A percentile compares a stretch with the other conserved stretches of the same genome.
phyloP scores from a whole-genome alignment of 2,329 filamentous ascomycete species.

The Cercospora canescens region DNA sequence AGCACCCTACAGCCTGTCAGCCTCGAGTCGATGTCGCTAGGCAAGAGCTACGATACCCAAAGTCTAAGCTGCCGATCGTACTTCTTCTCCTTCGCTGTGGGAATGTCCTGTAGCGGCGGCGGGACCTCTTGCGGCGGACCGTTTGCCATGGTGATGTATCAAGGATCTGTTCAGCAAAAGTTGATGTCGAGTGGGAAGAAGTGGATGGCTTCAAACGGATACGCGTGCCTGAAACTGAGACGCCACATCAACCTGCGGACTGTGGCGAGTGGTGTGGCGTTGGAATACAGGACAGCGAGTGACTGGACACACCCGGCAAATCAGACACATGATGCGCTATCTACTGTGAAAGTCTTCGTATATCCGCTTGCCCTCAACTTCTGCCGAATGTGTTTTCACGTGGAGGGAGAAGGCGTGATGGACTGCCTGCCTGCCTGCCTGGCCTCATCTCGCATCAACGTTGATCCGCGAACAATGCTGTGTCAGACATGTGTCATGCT shows the following conservation, averaged over 20 bases:
- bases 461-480: not conserved
- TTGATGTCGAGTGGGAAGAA: not conserved
- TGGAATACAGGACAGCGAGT: too few species aligned
- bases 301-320: too few species aligned
- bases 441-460: not conserved
- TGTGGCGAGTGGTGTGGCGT: too few species aligned
- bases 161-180: not conserved
- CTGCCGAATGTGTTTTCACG: not conserved
- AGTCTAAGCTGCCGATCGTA: conserved; percentile 94
- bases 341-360: too few species aligned
- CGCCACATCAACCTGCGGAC: too few species aligned
- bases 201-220: not conserved
- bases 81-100: conserved; percentile 62
- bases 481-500: not conserved
- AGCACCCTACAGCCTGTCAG: conserved; percentile 57
- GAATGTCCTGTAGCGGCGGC: conserved; percentile 50
- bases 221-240: conserved; percentile 7
- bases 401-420: not conserved
- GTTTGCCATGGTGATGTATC: conserved; percentile 18
- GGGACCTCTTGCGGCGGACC: conserved; percentile 37
- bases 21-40: not conserved
- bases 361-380: not conserved
- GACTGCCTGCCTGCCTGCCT: not conserved
- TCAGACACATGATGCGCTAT: too few species aligned
- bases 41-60: conserved; percentile 55